Evolutionary conservation across 805 yeast species (phyloP), one percentile per base, ranked within the genome.

Genomic region (Zygotorulaspora danielsina): DNA sequence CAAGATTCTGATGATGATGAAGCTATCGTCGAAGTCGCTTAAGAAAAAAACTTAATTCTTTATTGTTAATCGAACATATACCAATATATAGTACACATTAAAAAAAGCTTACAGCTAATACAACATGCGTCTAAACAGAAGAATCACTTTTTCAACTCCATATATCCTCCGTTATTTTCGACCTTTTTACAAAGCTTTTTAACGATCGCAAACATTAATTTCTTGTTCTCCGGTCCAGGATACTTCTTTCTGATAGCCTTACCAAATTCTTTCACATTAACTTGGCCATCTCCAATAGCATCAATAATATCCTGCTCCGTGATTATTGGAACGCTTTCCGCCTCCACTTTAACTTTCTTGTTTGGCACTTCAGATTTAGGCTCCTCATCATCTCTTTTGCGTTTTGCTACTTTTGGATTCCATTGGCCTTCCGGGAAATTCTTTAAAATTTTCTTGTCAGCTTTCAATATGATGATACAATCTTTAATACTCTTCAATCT

Each of bases 351-450:
- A 16, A 63, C 53, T 42, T 69, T 69, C 51, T 73, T 73, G n/a
- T 51, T 46, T 1, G 70, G 64, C 3, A 65, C 49, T 6, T 48
- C 54, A 1, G 48, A 59, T 2, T 30, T 17, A 7, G 50, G 30
- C 1, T 32, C 35, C 17, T 24, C 32, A 17, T 42, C 51, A 29
- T 51, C 65, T 39, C 59, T 59, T 46, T 48, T 58, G 36, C 50
- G 69, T 15, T 61, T 65, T 9, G 51, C 47, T 40, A 70, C 49
- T 38, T 62, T 60, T 16, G 96, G 90, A 61, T 81, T 81, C 96
- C 96, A 89, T 38, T 79, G 84, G 19, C 95, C 95, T 13, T 59
- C 65, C 2, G 93, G 93, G 65, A 88, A 87, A 25, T 73, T 73
- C 12, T 65, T 59, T 43, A 89, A 69, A 11, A 84, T 69, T 26